These are phyloP conservation scores for Neonectria neomacrospora DNA, from an alignment of 2,329 filamentous ascomycete genomes.

Conservation along the genomic window DNA sequence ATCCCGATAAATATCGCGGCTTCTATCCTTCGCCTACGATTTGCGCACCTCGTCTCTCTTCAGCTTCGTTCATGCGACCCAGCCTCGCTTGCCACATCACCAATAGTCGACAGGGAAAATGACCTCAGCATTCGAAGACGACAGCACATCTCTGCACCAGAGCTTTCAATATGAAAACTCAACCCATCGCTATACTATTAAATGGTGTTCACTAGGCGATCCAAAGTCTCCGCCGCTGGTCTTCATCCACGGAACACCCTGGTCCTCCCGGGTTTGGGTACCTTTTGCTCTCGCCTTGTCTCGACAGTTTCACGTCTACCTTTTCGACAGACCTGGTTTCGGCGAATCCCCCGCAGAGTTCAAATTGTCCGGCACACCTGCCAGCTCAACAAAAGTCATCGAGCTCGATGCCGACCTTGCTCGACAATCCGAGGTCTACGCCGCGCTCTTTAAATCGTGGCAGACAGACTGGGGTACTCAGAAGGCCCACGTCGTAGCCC, in stretches of 20 bases:
- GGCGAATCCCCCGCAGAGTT: conserved; percentile 49
- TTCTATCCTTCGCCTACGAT: neutral
- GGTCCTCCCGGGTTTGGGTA: conserved; percentile 56
- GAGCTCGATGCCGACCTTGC: conserved; percentile 50
- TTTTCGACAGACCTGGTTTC: conserved; percentile 60
- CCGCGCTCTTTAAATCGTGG: conserved; percentile 53
- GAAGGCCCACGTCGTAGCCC: conserved; percentile 54
- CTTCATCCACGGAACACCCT: conserved; percentile 60
- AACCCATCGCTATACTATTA: conserved; percentile 45
- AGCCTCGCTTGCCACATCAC: too few species aligned
- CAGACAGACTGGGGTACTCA: conserved; percentile 36
- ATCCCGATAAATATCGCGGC: neutral
- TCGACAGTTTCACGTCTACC: conserved; percentile 51
- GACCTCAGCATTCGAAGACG: neutral
- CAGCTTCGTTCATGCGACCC: too few species aligned
- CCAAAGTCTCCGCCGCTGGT: conserved; percentile 48
- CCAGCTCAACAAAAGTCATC: conserved; percentile 26
- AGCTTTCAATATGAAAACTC: conserved; percentile 47
- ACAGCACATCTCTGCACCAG: conserved; percentile 8
- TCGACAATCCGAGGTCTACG: conserved; percentile 51
- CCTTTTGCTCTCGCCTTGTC: conserved; percentile 50
- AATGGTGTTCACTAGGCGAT: conserved; percentile 50
- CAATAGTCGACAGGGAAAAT: neutral
- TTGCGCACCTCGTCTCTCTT: neutral
- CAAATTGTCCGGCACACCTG: conserved; percentile 24